Evolutionary conservation across 2,329 filamentous ascomycete species (phyloP).

Genomic region (Exophiala sp.): DNA sequence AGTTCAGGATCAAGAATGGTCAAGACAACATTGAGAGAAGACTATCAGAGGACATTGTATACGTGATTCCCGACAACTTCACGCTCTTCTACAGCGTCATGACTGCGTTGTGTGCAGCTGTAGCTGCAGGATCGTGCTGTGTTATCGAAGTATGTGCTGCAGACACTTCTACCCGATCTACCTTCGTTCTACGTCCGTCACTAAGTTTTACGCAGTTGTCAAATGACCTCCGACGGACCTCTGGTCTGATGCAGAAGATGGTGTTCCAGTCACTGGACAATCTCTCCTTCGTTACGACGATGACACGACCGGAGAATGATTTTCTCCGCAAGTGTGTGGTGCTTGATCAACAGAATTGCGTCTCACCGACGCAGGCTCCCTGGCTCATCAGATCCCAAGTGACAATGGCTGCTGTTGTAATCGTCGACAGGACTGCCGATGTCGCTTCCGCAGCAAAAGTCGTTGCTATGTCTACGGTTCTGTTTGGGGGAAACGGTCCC

Average conservation of each 20-base stretch:
- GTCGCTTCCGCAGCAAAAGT: constrained; percentile 51
- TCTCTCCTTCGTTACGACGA: background rate
- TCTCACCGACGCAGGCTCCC: background rate
- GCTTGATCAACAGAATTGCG: background rate
- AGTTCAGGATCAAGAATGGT: constrained; percentile 32
- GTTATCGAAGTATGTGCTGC: constrained; percentile 30
- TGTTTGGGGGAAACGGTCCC: constrained; percentile 54
- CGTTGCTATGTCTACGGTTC: constrained; percentile 53
- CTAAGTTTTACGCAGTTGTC: background rate
- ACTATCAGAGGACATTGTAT: constrained; percentile 30
- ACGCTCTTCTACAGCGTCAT: constrained; percentile 33
- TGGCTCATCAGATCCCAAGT: background rate
- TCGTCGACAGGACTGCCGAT: constrained; percentile 61
- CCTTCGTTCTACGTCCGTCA: no score
- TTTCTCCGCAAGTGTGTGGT: background rate
- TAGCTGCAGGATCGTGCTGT: constrained; percentile 35
- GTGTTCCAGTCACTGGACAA: background rate
- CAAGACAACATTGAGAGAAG: constrained; percentile 27
- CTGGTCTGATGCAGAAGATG: background rate
- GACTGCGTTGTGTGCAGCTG: constrained; percentile 31
- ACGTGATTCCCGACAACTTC: constrained; percentile 32
- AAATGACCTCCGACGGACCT: background rate
- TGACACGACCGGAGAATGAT: background rate
- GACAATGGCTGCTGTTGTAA: constrained; percentile 39
- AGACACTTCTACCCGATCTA: no score